These are phyloP conservation scores for Hirsutella minnesotensis DNA, from an alignment of 2,329 filamentous ascomycete genomes.

Conservation along the genomic window DNA sequence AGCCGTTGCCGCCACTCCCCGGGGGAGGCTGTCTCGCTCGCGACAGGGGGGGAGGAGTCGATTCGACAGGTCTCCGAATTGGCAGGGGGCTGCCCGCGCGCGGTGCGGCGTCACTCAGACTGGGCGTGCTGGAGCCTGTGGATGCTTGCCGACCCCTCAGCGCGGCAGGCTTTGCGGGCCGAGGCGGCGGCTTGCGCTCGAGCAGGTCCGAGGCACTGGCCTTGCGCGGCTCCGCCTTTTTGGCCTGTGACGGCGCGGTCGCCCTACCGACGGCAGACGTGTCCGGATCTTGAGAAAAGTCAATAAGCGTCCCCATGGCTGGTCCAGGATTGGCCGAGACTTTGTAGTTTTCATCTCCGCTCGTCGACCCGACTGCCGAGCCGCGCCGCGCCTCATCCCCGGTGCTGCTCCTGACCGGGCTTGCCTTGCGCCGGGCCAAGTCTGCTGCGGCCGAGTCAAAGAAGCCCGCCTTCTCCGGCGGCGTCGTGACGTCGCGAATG, in stretches of 20 bases:
- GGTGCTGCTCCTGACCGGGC: constrained; percentile 1
- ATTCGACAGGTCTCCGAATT: neutral
- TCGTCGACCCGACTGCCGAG: constrained; percentile 8
- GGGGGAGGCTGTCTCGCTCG: neutral
- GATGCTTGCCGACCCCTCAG: constrained; percentile 33
- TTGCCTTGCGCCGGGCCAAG: constrained; percentile 11
- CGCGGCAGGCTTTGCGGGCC: constrained; percentile 45
- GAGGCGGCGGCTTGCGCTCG: constrained; percentile 32
- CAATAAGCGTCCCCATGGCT: constrained; percentile 47
- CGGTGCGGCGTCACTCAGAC: constrained; percentile 1
- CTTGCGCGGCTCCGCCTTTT: constrained; percentile 1
- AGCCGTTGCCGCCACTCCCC: neutral
- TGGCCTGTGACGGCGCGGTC: constrained; percentile 9
- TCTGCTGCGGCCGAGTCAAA: constrained; percentile 52
- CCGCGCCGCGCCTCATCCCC: constrained; percentile 14
- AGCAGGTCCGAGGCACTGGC: constrained; percentile 18
- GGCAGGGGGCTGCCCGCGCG: constrained; percentile 3
- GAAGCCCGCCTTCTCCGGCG: constrained; percentile 55
- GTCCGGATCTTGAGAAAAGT: constrained; percentile 43
- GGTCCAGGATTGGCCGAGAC: constrained; percentile 14
- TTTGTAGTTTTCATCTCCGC: constrained; percentile 9
- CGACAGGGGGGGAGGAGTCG: neutral
- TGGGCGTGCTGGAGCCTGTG: neutral
- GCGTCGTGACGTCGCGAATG: constrained; percentile 88
- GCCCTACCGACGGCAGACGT: constrained; percentile 21